Evolutionary conservation across 1,284 basidiomycete species (phyloP).

Genomic region (Melampsora larici-populina): DNA sequence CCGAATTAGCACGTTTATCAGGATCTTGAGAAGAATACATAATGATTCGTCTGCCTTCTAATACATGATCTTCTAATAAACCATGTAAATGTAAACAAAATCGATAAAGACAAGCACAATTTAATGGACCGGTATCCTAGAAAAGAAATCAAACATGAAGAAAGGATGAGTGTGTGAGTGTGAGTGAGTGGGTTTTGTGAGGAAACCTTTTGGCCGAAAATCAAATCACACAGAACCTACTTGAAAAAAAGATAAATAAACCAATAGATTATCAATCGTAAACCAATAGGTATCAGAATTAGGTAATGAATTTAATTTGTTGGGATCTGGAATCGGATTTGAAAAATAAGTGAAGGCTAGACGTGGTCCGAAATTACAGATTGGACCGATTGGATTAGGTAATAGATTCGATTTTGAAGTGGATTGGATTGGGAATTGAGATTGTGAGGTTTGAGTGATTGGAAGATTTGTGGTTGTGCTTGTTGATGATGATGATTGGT

Average conservation of each 20-base stretch:
- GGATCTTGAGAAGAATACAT: constrained; percentile 85
- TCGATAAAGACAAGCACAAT: constrained; percentile 53
- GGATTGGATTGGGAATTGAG: background rate
- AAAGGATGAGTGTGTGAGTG: no score
- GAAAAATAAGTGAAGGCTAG: constrained; percentile 44
- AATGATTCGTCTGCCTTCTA: constrained; percentile 65
- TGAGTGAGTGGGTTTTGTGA: no score
- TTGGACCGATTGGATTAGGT: constrained; percentile 7
- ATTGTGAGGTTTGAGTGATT: background rate
- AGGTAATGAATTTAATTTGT: constrained; percentile 16
- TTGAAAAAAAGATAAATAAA: constrained; percentile 88
- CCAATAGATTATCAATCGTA: constrained; percentile 83
- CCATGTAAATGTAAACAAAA: constrained; percentile 90
- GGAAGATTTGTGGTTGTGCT: background rate
- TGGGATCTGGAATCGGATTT: constrained; percentile 40
- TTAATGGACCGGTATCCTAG: constrained; percentile 73
- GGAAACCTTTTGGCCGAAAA: no score
- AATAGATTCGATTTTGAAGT: background rate
- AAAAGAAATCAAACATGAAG: no score
- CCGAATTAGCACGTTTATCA: constrained; percentile 85
- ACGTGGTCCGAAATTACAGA: constrained; percentile 28
- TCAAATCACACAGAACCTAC: no score
- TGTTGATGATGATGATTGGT: no score
- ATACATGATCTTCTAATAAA: constrained; percentile 64
- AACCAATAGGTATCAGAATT: constrained; percentile 45